A percentile compares a stretch with the other conserved stretches of the same genome.
phyloP scores from a whole-genome alignment of 2,329 filamentous ascomycete species.

The Phialophora tarda region DNA sequence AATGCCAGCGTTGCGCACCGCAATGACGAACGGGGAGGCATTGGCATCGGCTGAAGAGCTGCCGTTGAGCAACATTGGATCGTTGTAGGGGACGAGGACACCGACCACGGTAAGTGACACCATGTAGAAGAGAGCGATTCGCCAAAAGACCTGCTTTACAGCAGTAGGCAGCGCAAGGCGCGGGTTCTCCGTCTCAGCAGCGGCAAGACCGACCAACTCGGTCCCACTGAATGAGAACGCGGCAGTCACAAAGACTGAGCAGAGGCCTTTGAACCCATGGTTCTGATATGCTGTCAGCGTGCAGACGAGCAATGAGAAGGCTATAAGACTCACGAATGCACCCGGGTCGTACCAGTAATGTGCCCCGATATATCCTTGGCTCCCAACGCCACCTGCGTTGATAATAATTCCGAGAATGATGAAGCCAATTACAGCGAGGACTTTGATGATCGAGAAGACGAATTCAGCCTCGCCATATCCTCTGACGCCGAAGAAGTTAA shows the following conservation, averaged over 20 bases:
- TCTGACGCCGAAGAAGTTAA: constrained; percentile 88
- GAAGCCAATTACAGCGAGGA: constrained; percentile 84
- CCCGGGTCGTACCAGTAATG: constrained; percentile 78
- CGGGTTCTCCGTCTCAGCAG: constrained; percentile 64
- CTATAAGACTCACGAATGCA: constrained; percentile 56
- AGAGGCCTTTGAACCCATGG: constrained; percentile 70
- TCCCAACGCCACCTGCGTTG: constrained; percentile 77
- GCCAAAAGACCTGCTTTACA: constrained; percentile 91
- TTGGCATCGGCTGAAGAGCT: constrained; percentile 67
- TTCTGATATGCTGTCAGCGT: constrained; percentile 71
- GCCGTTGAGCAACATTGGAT: constrained; percentile 66
- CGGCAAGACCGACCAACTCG: constrained; percentile 66
- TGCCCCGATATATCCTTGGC: constrained; percentile 74
- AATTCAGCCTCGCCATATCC: constrained; percentile 92
- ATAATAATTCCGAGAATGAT: constrained; percentile 65
- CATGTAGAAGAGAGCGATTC: constrained; percentile 88
- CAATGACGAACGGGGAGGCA: constrained; percentile 91
- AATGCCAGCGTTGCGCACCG: constrained; percentile 84
- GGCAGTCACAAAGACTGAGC: constrained; percentile 67
- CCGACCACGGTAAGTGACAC: constrained; percentile 81
- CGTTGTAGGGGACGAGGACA: constrained; percentile 76
- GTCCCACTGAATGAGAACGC: constrained; percentile 68
- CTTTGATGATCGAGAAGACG: constrained; percentile 82
- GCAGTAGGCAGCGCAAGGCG: constrained; percentile 79
- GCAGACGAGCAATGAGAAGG: constrained; percentile 32